Evolutionary conservation across 768 basidiomycete genomes (phyloP), one percentile per base, ranked within the genome.

Genomic region (Tephrocybe sp.): DNA sequence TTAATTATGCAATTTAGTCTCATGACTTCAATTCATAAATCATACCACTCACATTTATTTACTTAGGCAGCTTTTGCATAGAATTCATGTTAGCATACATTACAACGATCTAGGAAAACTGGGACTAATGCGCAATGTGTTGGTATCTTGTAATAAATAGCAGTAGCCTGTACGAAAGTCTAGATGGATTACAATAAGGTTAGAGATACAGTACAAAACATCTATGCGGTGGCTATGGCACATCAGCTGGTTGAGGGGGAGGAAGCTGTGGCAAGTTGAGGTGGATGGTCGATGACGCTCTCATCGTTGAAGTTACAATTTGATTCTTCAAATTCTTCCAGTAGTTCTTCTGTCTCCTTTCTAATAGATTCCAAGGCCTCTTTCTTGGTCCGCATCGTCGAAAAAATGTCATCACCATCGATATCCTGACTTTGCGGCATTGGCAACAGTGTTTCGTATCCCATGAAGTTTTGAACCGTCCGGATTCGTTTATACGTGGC

Each of bases 401-500:
- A 59, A 39, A 63, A 62, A 35, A 66, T 62, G 40, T 74, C 64
- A 16, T 74, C 69, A 11, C 53, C 57, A 5, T 64, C 68, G 5
- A 62, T 61, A 33, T 61, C 63, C 23, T 61, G 62, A 19, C 61
- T 62, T 26, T 59, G 54, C 8, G 74, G 74, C 39, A 79, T 54
- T 10, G 83, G 82, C 7, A 88, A 67, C 23, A 87, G 64, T 4
- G 69, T 62, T 13, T 76, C 71, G 62, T 87, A 89, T 2, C 87
- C 86, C 74, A 87, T 75, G 46, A 72, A 75, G 11, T 69, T 70
- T 65, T 88, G 87, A 19, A 85, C 82, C 2, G 76, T 63, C 16
- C 87, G 72, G 20, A 89, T 78, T 23, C 85, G 71, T 31, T 72
- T 72, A 59, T 84, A 85, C 12, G 85, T 87, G 32, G 69, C 74